These are phyloP conservation scores for Sanghuangporus baumii DNA, from an alignment of 1,284 basidiomycete genomes.

Conservation along the genomic window DNA sequence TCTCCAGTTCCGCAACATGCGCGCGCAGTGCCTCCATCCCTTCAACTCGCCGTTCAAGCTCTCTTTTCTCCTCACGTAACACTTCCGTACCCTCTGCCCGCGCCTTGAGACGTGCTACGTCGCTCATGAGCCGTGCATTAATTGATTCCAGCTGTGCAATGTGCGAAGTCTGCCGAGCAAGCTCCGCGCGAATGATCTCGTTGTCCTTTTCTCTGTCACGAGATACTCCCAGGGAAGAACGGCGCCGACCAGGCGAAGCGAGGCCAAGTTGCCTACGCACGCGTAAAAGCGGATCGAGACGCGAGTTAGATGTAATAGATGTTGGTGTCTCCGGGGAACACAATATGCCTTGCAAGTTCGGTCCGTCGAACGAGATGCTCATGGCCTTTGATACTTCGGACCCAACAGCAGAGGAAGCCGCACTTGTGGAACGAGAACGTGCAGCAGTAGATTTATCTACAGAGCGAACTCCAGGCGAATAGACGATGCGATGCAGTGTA, in stretches of 20 bases:
- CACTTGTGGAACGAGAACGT: background rate
- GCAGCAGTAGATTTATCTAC: background rate
- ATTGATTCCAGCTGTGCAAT: constrained; percentile 56
- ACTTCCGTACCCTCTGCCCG: constrained; percentile 60
- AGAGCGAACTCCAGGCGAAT: background rate
- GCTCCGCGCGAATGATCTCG: constrained; percentile 53
- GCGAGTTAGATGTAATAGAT: background rate
- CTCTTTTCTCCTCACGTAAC: constrained; percentile 67
- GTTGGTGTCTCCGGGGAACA: background rate
- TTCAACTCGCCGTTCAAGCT: constrained; percentile 51
- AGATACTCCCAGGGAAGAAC: background rate
- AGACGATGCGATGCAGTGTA: constrained; percentile 8
- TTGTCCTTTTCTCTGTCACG: constrained; percentile 38
- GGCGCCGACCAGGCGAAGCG: background rate
- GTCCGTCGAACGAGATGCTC: background rate
- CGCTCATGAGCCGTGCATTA: constrained; percentile 52
- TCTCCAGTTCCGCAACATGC: constrained; percentile 50
- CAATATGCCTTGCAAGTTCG: background rate
- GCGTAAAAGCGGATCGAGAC: constrained; percentile 3
- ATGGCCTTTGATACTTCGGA: constrained; percentile 7
- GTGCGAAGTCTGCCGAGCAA: constrained; percentile 57
- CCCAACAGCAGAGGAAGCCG: background rate
- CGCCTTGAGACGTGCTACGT: constrained; percentile 49
- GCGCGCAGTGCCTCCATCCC: constrained; percentile 52
- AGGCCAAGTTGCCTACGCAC: constrained; percentile 2